Conservation (phyloP, 129 eudicot genomes). For the Chrysanthemum seticuspe region DNA sequence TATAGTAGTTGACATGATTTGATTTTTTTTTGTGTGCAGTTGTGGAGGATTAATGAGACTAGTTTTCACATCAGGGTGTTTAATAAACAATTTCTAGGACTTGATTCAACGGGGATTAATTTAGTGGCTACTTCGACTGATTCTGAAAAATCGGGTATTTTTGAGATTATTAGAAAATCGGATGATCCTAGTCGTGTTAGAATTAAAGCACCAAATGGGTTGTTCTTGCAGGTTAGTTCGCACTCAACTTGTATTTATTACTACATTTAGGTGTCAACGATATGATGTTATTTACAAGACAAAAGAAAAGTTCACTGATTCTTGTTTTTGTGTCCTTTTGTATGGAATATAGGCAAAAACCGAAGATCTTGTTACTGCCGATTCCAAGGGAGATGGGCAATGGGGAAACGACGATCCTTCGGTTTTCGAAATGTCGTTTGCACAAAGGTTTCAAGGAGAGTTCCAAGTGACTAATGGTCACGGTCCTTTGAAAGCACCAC, state of each 20-base stretch:
- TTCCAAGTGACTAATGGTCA: constrained; percentile 71
- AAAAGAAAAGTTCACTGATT: background rate
- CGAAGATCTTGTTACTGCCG: constrained; percentile 57
- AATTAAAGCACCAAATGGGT: constrained; percentile 63
- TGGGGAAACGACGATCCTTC: constrained; percentile 71
- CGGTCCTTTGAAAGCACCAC: constrained; percentile 61
- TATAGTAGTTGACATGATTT: background rate
- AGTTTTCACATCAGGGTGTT: constrained; percentile 53
- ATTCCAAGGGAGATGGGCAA: constrained; percentile 40
- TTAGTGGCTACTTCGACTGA: constrained; percentile 38
- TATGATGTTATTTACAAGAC: background rate
- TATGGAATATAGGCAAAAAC: constrained; percentile 40
- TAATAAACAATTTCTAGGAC: constrained; percentile 56
- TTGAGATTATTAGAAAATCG: constrained; percentile 46
- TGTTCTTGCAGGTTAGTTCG: constrained; percentile 51
- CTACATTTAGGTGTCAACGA: background rate
- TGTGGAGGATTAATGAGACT: constrained; percentile 63
- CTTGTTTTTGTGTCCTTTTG: background rate
- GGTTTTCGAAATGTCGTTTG: constrained; percentile 40
- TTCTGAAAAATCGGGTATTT: constrained; percentile 43
- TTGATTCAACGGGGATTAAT: constrained; percentile 26
- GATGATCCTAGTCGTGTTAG: constrained; percentile 42
- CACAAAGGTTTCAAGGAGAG: constrained; percentile 44
- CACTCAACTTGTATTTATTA: background rate
- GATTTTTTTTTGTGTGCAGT: constrained; percentile 30